A percentile compares a stretch with the other conserved stretches of the same genome.
Evolutionary conservation across 345 rosid genomes (phyloP).

Genomic region (Gossypium stocksii): DNA sequence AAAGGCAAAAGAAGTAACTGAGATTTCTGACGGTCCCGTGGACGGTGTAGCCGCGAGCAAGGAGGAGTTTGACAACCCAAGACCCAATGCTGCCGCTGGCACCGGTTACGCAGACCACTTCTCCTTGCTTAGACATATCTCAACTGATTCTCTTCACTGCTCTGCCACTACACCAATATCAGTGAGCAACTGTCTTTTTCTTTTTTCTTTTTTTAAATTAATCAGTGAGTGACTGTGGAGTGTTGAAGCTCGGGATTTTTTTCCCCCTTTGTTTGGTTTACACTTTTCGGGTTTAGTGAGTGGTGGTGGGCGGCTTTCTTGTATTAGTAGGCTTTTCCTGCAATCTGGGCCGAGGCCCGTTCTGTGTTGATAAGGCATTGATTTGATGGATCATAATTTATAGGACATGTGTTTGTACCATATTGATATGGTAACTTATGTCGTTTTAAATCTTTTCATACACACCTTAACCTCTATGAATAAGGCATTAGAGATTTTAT

Average conservation of each 20-base stretch:
- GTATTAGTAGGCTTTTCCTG: background rate
- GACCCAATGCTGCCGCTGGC: constrained; percentile 95
- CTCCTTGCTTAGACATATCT: constrained; percentile 40
- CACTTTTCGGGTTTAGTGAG: background rate
- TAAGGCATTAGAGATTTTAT: no score
- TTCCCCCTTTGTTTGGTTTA: no score
- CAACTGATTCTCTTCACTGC: background rate
- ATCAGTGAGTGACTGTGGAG: background rate
- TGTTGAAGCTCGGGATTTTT: background rate
- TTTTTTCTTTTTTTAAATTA: no score
- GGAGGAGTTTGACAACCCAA: constrained; percentile 75
- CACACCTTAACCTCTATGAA: no score
- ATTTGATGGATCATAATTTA: no score
- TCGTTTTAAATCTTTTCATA: no score
- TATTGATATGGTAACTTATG: no score
- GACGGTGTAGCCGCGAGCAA: constrained; percentile 71
- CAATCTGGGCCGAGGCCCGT: background rate
- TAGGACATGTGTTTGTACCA: no score
- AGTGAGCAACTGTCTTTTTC: background rate
- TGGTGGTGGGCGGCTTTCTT: background rate
- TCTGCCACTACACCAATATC: background rate
- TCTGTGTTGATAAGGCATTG: background rate
- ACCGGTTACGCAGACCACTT: constrained; percentile 83
- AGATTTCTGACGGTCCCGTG: constrained; percentile 77
- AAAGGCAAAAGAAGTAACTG: constrained; percentile 33